phyloP scores from a whole-genome alignment of 2,329 filamentous ascomycete species.

The Pseudogymnoascus sp. region DNA sequence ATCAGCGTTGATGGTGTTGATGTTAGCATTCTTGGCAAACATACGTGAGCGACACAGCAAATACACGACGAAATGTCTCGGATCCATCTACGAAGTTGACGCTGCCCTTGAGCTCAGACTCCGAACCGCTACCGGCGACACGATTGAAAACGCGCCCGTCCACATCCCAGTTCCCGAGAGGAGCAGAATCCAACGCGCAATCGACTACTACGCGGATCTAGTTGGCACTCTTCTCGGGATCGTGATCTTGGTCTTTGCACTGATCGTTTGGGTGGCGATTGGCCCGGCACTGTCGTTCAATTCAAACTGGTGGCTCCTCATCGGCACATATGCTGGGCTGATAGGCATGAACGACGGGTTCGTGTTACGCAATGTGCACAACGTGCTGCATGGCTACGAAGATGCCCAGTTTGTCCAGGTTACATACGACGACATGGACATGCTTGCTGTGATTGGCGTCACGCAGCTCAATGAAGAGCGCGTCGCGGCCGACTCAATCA shows the following conservation, averaged over 20 bases:
- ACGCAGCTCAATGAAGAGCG: slow-evolving; percentile 13
- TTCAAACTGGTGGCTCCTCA: slow-evolving; percentile 41
- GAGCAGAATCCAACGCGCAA: slow-evolving; percentile 31
- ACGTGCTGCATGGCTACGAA: slow-evolving; percentile 25
- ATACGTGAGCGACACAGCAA: slow-evolving; percentile 33
- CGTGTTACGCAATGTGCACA: slow-evolving; percentile 39
- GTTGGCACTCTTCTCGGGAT: slow-evolving; percentile 38
- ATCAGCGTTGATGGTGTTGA: slow-evolving; percentile 37
- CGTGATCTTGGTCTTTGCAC: slow-evolving; percentile 33
- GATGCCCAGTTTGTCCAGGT: slow-evolving; percentile 25
- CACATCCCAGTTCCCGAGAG: slow-evolving; percentile 30
- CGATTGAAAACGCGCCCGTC: slow-evolving; percentile 29
- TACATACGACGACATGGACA: slow-evolving; percentile 18
- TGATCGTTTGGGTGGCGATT: slow-evolving; percentile 34
- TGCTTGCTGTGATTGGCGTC: slow-evolving; percentile 16
- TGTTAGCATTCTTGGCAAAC: slow-evolving; percentile 35
- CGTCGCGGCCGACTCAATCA: slow-evolving; percentile 18
- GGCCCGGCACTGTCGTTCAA: slow-evolving; percentile 36
- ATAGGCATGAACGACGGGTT: slow-evolving; percentile 40
- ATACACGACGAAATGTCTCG: slow-evolving; percentile 29
- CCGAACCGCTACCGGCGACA: slow-evolving; percentile 30
- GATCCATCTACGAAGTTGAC: slow-evolving; percentile 31
- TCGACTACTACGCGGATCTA: slow-evolving; percentile 40
- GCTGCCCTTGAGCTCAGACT: slow-evolving; percentile 30
- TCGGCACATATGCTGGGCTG: slow-evolving; percentile 42